These are phyloP conservation scores for Blastobotrys indianensis DNA, from an alignment of 1,139 yeast genomes.

Conservation along the genomic window DNA sequence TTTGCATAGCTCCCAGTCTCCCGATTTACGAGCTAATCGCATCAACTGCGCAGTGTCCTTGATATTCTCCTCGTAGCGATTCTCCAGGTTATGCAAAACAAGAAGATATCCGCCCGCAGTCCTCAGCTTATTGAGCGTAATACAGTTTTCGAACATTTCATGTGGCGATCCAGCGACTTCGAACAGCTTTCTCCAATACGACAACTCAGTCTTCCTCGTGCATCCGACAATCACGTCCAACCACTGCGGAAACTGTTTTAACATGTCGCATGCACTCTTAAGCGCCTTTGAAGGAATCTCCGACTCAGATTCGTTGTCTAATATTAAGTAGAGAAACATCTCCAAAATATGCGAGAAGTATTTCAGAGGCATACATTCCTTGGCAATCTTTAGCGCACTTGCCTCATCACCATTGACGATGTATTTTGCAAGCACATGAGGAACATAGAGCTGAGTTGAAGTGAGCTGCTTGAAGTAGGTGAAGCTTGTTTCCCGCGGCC, in stretches of 20 bases:
- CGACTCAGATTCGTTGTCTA: conserved; percentile 31
- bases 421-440: conserved; percentile 32
- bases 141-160: conserved; percentile 35
- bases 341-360: conserved; percentile 47
- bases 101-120: conserved; percentile 40
- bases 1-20: conserved; percentile 36
- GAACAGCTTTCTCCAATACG: conserved; percentile 55
- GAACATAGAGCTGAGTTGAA: conserved; percentile 35
- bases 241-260: conserved; percentile 33
- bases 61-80: conserved; percentile 16
- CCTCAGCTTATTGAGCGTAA: conserved; percentile 32
- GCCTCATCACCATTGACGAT: conserved; percentile 22
- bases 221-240: conserved; percentile 51
- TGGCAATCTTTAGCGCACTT: conserved; percentile 32
- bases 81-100: conserved; percentile 30
- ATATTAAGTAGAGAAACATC: conserved; percentile 38
- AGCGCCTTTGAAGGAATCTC: conserved; percentile 15
- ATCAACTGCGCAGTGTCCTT: conserved; percentile 30
- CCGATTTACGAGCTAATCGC: conserved; percentile 30
- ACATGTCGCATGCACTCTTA: conserved; percentile 25
- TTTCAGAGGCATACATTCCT: conserved; percentile 38
- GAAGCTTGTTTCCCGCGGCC: conserved; percentile 32
- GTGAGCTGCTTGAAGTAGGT: conserved; percentile 33
- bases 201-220: conserved; percentile 60
- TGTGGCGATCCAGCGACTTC: conserved; percentile 37